These are phyloP conservation scores for Tetragonia tetragonoides DNA, from an alignment of 148 eudicot species.

Conservation along the genomic window DNA sequence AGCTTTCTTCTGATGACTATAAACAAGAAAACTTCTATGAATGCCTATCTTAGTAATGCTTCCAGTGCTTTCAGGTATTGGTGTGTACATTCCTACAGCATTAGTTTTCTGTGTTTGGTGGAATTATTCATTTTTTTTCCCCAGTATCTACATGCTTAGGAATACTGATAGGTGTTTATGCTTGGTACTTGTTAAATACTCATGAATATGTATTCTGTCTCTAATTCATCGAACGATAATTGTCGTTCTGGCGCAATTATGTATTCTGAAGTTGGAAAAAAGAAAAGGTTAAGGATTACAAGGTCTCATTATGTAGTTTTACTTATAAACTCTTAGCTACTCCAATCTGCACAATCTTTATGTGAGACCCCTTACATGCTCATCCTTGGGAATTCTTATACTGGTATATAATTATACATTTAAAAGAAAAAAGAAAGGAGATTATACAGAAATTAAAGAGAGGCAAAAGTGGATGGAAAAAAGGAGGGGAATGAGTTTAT, in stretches of 20 bases:
- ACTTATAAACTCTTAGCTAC: not conserved
- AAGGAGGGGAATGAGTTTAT: not conserved
- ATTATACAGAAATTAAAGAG: not conserved
- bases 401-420: too few relatives aligned
- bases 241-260: too few relatives aligned
- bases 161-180: not conserved
- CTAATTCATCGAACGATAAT: too few relatives aligned
- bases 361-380: constrained; percentile 1
- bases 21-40: too few relatives aligned
- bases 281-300: not conserved
- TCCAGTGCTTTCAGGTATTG: too few relatives aligned
- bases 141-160: too few relatives aligned
- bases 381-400: not conserved
- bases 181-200: not conserved
- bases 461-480: not conserved
- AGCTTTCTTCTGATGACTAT: too few relatives aligned
- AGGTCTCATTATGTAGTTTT: not conserved
- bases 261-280: not conserved
- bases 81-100: too few relatives aligned
- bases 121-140: too few relatives aligned
- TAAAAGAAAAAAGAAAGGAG: not conserved
- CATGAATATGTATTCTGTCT: not conserved
- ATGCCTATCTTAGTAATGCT: too few relatives aligned
- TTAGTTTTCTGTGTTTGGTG: too few relatives aligned
- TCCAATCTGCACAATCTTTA: not conserved